phyloP scores from a whole-genome alignment of 305 asterid genomes.

The Fraxinus floribunda region DNA sequence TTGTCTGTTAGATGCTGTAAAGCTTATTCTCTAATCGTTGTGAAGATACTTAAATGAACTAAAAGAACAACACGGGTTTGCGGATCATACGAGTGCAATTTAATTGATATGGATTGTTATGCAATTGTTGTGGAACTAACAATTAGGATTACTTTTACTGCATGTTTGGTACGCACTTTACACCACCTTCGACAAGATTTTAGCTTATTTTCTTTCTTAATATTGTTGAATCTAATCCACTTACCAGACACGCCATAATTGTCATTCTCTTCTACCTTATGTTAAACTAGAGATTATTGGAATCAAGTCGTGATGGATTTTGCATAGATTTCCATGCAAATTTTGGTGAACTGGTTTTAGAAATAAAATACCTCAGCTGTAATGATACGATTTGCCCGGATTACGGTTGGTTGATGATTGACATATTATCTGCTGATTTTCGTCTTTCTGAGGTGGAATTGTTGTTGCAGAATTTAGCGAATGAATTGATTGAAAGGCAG shows the following conservation, averaged over 20 bases:
- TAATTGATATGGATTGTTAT: not conserved
- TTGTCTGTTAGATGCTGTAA: conserved; percentile 14
- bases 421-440: not conserved
- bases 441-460: not conserved
- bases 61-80: not conserved
- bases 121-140: not conserved
- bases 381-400: not conserved
- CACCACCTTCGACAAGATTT: not conserved
- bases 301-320: not conserved
- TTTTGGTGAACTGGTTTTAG: not conserved
- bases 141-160: not conserved
- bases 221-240: not conserved
- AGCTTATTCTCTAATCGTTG: not conserved
- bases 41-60: not conserved
- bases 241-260: not conserved
- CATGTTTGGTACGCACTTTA: not conserved
- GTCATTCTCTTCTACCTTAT: not conserved
- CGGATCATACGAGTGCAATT: not conserved
- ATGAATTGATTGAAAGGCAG: conserved; percentile 75
- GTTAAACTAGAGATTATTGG: not conserved
- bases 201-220: not conserved
- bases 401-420: not conserved
- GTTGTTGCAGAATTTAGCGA: conserved; percentile 62
- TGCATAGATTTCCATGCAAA: not conserved
- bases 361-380: not conserved